phyloP scores from a whole-genome alignment of 768 basidiomycete genomes.

The Austroboletus eburneus region DNA sequence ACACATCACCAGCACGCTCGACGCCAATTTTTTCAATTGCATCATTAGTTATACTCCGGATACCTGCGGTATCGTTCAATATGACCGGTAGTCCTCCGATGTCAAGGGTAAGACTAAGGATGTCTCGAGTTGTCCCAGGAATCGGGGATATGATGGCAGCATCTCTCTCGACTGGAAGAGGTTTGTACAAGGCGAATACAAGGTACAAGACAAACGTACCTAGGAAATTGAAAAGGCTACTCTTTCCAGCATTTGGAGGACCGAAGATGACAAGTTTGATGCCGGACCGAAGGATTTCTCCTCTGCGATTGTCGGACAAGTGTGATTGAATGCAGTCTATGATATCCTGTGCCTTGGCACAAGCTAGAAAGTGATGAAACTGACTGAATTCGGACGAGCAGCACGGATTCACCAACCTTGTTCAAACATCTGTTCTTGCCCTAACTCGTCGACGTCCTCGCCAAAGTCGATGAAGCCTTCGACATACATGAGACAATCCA shows the following conservation, averaged over 20 bases:
- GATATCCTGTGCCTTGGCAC: slow-evolving; percentile 45
- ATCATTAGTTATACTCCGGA: slow-evolving; percentile 60
- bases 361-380: slow-evolving; percentile 39
- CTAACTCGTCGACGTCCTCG: slow-evolving; percentile 80
- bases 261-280: slow-evolving; percentile 86
- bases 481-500: slow-evolving; percentile 69
- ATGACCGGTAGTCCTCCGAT: slow-evolving; percentile 83
- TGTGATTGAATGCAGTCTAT: slow-evolving; percentile 49
- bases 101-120: slow-evolving; percentile 81
- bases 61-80: slow-evolving; percentile 82
- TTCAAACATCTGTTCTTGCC: slow-evolving; percentile 68
- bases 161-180: slow-evolving; percentile 67
- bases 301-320: slow-evolving; percentile 67
- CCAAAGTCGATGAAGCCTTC: slow-evolving; percentile 94
- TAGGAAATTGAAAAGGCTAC: slow-evolving; percentile 79
- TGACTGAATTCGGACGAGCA: neutral
- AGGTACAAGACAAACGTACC: slow-evolving; percentile 38
- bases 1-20: slow-evolving; percentile 67
- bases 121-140: slow-evolving; percentile 87
- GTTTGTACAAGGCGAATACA: too few relatives aligned
- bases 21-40: slow-evolving; percentile 80
- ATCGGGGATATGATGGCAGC: slow-evolving; percentile 87
- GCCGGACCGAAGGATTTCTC: slow-evolving; percentile 81
- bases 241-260: slow-evolving; percentile 94
- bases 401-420: slow-evolving; percentile 43